phyloP scores from a whole-genome alignment of 768 basidiomycete species.

The Lentinus tigrinus region DNA sequence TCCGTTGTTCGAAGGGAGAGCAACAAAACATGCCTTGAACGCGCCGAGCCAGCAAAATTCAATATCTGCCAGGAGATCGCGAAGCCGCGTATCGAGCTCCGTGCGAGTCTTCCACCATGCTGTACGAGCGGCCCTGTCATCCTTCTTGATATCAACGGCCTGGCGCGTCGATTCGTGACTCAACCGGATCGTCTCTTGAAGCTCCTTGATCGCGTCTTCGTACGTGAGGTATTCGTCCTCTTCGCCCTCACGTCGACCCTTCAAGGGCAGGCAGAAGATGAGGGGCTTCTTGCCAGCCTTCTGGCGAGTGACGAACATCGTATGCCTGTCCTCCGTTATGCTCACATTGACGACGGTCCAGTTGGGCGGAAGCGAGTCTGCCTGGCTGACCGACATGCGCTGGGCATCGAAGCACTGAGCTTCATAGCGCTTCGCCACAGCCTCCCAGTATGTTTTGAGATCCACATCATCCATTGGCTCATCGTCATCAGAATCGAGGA shows the following conservation, averaged over 20 bases:
- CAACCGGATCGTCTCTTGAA: slow-evolving; percentile 74
- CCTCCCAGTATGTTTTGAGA: slow-evolving; percentile 63
- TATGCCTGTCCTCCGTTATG: slow-evolving; percentile 78
- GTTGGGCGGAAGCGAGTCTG: slow-evolving; percentile 55
- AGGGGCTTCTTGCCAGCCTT: slow-evolving; percentile 61
- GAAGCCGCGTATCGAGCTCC: slow-evolving; percentile 74
- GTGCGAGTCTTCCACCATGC: slow-evolving; percentile 87
- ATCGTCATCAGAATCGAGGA: slow-evolving; percentile 27
- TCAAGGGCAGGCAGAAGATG: slow-evolving; percentile 86
- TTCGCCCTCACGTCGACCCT: slow-evolving; percentile 74
- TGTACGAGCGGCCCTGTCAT: slow-evolving; percentile 60
- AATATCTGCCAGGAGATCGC: slow-evolving; percentile 74
- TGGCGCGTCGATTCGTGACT: slow-evolving; percentile 76
- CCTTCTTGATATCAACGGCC: slow-evolving; percentile 68
- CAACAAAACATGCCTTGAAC: slow-evolving; percentile 74
- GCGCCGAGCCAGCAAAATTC: slow-evolving; percentile 98
- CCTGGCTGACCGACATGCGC: slow-evolving; percentile 41
- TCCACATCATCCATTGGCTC: slow-evolving; percentile 26
- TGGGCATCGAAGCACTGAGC: slow-evolving; percentile 40
- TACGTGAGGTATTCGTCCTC: slow-evolving; percentile 76
- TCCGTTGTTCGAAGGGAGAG: not conserved
- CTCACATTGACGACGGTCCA: slow-evolving; percentile 88
- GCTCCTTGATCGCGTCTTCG: slow-evolving; percentile 68
- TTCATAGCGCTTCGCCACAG: slow-evolving; percentile 55
- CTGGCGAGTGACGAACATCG: slow-evolving; percentile 82